Base-by-base conservation (phyloP, 139 green algal species). In the Asterochloris erici region DNA sequence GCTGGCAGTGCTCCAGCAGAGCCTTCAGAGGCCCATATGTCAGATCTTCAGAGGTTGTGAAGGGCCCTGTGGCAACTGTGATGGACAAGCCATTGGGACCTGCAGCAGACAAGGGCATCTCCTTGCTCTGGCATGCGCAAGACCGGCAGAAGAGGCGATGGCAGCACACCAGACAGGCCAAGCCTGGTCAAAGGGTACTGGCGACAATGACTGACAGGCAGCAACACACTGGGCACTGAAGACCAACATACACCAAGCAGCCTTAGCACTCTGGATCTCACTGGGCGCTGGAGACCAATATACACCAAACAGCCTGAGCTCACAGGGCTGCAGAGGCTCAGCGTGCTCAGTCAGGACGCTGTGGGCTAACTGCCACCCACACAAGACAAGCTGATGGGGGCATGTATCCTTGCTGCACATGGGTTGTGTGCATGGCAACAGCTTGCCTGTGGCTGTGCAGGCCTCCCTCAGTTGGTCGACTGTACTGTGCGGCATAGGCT, bases 11-110 rank as follows among this genome's bases (percentile, higher is more conserved):
- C 19, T 87, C 73, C 69, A 98, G 85, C 77, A 99, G 86, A 62
- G 91, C 94, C 13, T 90, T 78, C 75, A 98, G 88, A 0, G 93
- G 92, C 64, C 87, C 91, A 83, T 91, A 97, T 12, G 60, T 54
- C 70, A 94, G 79, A 75, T 95, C 85, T 12, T 96, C 92, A 0
- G 21, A 77, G 15, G 81, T 84, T n/a, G 85, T 91, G 86, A 91
- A 98, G 14, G 94, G 94, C 14, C 94, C 94, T 6, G 90, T 85
- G 21, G 93, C 94, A 62, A 91, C 86, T 28, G 92, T 86, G 26
- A 94, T 63, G n/a, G 79, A 88, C 74, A 89, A 78, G 14, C 71
- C 61, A n/a, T 63, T 14, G 17, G 54, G 14, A 14, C 61, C 54
- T 84, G 85, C 15, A 68, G 16, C 54, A 70, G 54, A 19, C 74